Conservation (phyloP, 768 basidiomycete species). For the Cubamyces lactineus region DNA sequence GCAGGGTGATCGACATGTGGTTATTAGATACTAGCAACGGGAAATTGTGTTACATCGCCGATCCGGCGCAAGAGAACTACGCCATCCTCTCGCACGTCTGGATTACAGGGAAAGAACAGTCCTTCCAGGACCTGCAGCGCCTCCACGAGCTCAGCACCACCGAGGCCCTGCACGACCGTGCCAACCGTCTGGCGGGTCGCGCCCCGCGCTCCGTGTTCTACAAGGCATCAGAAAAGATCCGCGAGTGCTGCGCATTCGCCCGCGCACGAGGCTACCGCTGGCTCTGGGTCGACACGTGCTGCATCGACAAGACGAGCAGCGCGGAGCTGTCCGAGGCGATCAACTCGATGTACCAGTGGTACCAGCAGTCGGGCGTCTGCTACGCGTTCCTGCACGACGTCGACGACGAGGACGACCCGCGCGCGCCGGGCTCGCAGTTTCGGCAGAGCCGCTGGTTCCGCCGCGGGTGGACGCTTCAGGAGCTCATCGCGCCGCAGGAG, state of each 20-base stretch:
- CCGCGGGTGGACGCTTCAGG: constrained; percentile 17
- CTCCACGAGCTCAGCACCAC: constrained; percentile 2
- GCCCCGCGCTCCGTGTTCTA: not conserved
- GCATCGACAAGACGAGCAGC: constrained; percentile 26
- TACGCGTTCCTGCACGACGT: constrained; percentile 15
- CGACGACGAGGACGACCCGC: constrained; percentile 5
- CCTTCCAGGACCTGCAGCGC: constrained; percentile 14
- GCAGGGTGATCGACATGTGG: not conserved
- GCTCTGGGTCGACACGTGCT: constrained; percentile 18
- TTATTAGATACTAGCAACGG: constrained; percentile 3
- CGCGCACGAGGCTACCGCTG: not conserved
- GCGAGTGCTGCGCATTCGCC: constrained; percentile 14
- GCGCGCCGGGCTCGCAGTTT: constrained; percentile 1
- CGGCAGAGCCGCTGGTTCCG: constrained; percentile 15
- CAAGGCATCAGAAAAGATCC: constrained; percentile 13
- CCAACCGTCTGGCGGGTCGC: not conserved
- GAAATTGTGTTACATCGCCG: constrained; percentile 6
- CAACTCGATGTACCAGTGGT: constrained; percentile 24
- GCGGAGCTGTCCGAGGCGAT: constrained; percentile 23
- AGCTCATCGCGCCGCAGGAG: constrained; percentile 12
- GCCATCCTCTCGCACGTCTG: constrained; percentile 25
- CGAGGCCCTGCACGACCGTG: not conserved
- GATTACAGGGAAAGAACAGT: constrained; percentile 12
- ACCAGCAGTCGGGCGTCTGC: constrained; percentile 9
- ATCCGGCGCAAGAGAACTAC: constrained; percentile 6